Evolutionary conservation across 148 eudicot species (phyloP).

Genomic region (Vaccinium vitisidaea): DNA sequence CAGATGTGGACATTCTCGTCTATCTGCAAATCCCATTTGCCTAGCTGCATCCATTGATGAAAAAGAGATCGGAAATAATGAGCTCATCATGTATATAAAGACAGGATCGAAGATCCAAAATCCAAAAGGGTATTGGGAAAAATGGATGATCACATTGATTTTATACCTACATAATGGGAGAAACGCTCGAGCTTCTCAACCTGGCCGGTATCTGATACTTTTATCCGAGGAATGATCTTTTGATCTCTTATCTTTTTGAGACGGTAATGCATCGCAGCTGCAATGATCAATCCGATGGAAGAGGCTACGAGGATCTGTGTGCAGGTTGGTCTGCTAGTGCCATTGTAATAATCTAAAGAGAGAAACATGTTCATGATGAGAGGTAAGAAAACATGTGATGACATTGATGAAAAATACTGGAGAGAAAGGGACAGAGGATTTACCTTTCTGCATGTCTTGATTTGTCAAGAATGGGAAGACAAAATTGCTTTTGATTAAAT

Average conservation of each 20-base stretch:
- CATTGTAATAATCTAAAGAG: constrained; percentile 22
- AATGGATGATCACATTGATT: not conserved
- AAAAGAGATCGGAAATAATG: not conserved
- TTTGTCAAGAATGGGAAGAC: constrained; percentile 10
- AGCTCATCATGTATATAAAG: not conserved
- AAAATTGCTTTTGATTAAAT: not conserved
- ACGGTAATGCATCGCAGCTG: constrained; percentile 48
- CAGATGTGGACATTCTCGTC: constrained; percentile 66
- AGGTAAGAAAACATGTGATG: not conserved
- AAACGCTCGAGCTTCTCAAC: constrained; percentile 75
- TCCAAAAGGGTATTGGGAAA: not conserved
- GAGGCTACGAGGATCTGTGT: constrained; percentile 56
- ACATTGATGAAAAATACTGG: not conserved
- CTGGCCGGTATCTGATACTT: constrained; percentile 51
- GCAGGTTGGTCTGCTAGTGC: constrained; percentile 34
- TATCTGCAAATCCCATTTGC: constrained; percentile 80
- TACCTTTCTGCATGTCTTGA: constrained; percentile 43
- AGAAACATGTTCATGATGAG: not conserved
- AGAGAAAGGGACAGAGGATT: not conserved
- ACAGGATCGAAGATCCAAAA: not conserved
- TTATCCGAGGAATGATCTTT: constrained; percentile 59
- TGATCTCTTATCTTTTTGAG: constrained; percentile 42
- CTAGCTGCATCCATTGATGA: constrained; percentile 56
- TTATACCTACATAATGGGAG: constrained; percentile 90
- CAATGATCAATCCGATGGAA: constrained; percentile 57